Percentiles rank a stretch among this genome's conserved stretches.
These are phyloP conservation scores for Excoecaria agallocha DNA, from an alignment of 345 rosid genomes.

Conservation along the genomic window DNA sequence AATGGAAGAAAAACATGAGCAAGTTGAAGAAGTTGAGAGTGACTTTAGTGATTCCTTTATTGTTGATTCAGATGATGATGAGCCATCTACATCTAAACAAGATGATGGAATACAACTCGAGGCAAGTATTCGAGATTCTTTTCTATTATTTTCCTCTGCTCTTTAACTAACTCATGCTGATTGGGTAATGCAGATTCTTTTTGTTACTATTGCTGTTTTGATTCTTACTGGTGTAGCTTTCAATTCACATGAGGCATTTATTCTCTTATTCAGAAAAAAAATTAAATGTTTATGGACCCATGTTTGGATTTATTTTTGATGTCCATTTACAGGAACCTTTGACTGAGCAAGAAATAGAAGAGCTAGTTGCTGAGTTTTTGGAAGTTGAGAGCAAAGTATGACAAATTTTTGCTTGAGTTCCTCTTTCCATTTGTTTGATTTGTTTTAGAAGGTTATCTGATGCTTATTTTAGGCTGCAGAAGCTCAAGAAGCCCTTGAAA, in stretches of 20 bases:
- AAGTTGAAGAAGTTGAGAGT: conserved; percentile 43
- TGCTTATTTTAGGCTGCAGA: conserved; percentile 82
- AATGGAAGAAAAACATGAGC: conserved; percentile 46
- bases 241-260: neutral
- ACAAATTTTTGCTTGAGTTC: conserved; percentile 17
- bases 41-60: conserved; percentile 55
- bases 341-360: conserved; percentile 88
- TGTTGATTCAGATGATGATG: conserved; percentile 42
- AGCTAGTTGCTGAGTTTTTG: conserved; percentile 67
- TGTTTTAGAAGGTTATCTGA: conserved; percentile 33
- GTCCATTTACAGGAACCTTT: conserved; percentile 59
- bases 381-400: conserved; percentile 96
- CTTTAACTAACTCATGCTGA: neutral
- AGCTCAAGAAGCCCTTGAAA: conserved; percentile 97
- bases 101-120: conserved; percentile 56
- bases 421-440: conserved; percentile 5
- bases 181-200: neutral
- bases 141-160: conserved; percentile 1
- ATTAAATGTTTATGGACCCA: conserved; percentile 4
- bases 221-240: neutral
- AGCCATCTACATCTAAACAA: conserved; percentile 42
- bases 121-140: conserved; percentile 40
- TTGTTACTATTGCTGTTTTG: neutral
- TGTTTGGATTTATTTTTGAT: conserved; percentile 9
- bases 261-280: neutral